Conservation (phyloP, 345 rosid genomes). For the Capsella bursapastoris region DNA sequence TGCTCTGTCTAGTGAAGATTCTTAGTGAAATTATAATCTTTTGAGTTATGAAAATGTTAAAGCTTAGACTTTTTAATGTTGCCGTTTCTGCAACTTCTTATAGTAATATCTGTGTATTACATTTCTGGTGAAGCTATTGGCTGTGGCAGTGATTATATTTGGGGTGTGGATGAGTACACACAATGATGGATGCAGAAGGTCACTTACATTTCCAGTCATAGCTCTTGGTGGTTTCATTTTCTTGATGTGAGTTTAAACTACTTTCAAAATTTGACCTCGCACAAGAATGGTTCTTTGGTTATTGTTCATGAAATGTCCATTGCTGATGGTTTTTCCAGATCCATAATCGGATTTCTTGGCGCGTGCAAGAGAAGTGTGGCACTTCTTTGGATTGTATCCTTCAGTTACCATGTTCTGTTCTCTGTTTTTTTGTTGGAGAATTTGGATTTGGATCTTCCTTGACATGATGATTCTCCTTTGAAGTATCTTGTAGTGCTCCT, state of each 20-base stretch:
- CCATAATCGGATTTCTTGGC: slow-evolving; percentile 89
- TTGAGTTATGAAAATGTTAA: not conserved
- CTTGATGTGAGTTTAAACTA: slow-evolving; percentile 55
- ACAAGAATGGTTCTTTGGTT: slow-evolving; percentile 10
- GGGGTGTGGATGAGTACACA: slow-evolving; percentile 99
- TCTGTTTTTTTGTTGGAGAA: slow-evolving; percentile 3
- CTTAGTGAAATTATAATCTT: slow-evolving; percentile 13
- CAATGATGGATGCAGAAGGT: slow-evolving; percentile 78
- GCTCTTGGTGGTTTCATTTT: slow-evolving; percentile 85
- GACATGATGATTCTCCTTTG: slow-evolving; percentile 47
- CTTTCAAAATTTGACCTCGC: not conserved
- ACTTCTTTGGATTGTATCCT: slow-evolving; percentile 96
- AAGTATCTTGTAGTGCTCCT: slow-evolving; percentile 80
- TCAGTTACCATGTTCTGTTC: slow-evolving; percentile 26
- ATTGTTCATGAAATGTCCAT: not conserved
- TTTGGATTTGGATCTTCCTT: slow-evolving; percentile 46
- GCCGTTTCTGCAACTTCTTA: not conserved
- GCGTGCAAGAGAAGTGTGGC: slow-evolving; percentile 81
- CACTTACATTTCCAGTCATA: slow-evolving; percentile 84
- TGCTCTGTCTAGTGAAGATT: slow-evolving; percentile 20
- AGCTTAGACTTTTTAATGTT: not conserved
- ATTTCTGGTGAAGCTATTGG: slow-evolving; percentile 67
- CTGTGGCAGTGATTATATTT: slow-evolving; percentile 68
- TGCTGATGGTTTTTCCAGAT: slow-evolving; percentile 56
- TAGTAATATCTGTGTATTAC: slow-evolving; percentile 6